Evolutionary conservation across 768 basidiomycete species (phyloP).

Genomic region (Termitomyces sp.): DNA sequence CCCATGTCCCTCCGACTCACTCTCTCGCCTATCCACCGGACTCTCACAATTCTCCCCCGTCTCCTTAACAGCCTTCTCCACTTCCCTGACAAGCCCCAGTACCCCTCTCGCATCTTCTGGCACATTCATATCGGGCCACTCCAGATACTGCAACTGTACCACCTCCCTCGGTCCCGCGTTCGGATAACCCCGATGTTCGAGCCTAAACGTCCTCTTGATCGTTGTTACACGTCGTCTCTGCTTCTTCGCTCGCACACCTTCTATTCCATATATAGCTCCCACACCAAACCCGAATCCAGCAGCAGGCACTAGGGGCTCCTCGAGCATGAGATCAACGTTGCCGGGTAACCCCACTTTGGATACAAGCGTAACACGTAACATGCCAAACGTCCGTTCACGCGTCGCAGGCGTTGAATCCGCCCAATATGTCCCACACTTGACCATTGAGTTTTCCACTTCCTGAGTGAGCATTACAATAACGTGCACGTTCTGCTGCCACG

Average conservation of each 20-base stretch:
- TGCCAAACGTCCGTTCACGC: conserved; percentile 50
- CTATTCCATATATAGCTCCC: not conserved
- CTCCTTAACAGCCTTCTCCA: conserved; percentile 46
- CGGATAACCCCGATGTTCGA: conserved; percentile 62
- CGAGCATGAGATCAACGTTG: conserved; percentile 15
- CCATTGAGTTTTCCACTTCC: conserved; percentile 80
- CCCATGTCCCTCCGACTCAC: not conserved
- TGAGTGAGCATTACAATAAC: conserved; percentile 97
- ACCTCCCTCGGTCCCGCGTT: conserved; percentile 60
- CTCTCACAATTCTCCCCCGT: conserved; percentile 20
- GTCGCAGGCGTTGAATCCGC: conserved; percentile 32
- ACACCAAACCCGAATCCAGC: conserved; percentile 3
- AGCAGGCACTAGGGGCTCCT: not conserved
- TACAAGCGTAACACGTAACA: conserved; percentile 55
- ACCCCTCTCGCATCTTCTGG: conserved; percentile 80
- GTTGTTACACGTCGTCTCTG: conserved; percentile 18
- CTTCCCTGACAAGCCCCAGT: conserved; percentile 68
- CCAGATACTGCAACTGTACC: conserved; percentile 87
- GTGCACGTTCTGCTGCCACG: conserved; percentile 93
- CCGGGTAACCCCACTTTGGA: conserved; percentile 29
- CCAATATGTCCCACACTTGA: conserved; percentile 96
- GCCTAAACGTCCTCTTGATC: conserved; percentile 64
- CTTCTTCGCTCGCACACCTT: not conserved
- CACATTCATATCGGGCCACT: conserved; percentile 97
- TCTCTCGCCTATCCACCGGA: not conserved